Evolutionary conservation across 2,329 filamentous ascomycete genomes (phyloP).

Genomic region (Diaporthe sp.): DNA sequence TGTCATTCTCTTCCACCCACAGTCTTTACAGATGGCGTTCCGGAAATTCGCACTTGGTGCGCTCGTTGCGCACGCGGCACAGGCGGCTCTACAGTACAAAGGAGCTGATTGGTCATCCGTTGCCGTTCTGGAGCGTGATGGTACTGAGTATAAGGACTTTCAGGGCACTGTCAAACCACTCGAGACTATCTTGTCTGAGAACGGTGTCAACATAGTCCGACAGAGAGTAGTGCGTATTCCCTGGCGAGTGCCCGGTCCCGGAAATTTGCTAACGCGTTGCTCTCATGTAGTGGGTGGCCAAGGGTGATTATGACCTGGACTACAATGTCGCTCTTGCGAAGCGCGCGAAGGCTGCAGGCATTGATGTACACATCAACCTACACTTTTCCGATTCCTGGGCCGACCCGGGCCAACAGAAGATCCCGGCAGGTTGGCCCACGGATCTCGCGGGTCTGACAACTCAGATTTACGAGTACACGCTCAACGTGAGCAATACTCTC

Average conservation of each 20-base stretch:
- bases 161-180: constrained; percentile 67
- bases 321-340: constrained; percentile 78
- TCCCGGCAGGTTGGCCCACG: constrained; percentile 75
- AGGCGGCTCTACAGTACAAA: constrained; percentile 34
- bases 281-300: background rate
- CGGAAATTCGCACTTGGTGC: background rate
- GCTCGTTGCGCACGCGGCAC: constrained; percentile 4
- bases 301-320: constrained; percentile 71
- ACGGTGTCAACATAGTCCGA: constrained; percentile 78
- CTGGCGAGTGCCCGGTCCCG: rapidly evolving
- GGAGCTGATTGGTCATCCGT: constrained; percentile 66
- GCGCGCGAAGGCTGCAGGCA: constrained; percentile 72
- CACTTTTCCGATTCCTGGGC: constrained; percentile 81
- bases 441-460: constrained; percentile 70
- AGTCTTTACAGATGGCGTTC: constrained; percentile 29
- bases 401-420: constrained; percentile 73
- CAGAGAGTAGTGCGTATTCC: constrained; percentile 47
- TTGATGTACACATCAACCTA: constrained; percentile 73
- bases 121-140: constrained; percentile 72
- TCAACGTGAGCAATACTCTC: constrained; percentile 73
- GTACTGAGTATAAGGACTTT: constrained; percentile 71
- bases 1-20: background rate
- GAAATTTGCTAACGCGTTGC: background rate
- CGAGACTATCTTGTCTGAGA: constrained; percentile 72
- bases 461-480: constrained; percentile 78